These are phyloP conservation scores for Syncephalastrum contaminatum DNA, from an alignment of 371 early-diverging fungal species.

Conservation along the genomic window DNA sequence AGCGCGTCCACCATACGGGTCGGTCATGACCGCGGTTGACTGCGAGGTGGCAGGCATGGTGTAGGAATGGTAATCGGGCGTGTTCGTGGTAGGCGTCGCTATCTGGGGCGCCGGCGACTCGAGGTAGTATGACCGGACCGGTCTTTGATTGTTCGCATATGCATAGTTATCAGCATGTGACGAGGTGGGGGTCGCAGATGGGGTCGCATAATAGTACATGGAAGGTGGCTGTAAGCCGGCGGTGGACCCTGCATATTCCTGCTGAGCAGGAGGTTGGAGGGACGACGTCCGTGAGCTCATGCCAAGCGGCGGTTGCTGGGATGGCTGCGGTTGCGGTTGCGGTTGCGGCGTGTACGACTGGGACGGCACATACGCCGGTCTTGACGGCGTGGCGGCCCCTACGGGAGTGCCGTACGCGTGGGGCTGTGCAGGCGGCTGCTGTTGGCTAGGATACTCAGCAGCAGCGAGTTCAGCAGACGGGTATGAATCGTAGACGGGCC, in stretches of 20 bases:
- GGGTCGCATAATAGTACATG: constrained; percentile 21
- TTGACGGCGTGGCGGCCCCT: not conserved
- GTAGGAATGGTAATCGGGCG: constrained; percentile 17
- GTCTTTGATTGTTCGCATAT: constrained; percentile 9
- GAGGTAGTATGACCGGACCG: constrained; percentile 8
- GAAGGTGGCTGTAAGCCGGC: constrained; percentile 6
- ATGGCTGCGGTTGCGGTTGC: constrained; percentile 6
- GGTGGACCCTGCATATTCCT: constrained; percentile 9
- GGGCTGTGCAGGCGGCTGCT: not conserved
- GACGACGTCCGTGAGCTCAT: no score
- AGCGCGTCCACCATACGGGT: not conserved
- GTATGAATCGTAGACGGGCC: constrained; percentile 2
- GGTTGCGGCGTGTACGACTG: constrained; percentile 1
- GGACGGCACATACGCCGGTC: not conserved
- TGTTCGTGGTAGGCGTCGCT: constrained; percentile 12
- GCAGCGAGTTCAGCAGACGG: constrained; percentile 1
- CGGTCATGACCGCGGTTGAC: constrained; percentile 3
- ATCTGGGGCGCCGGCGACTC: constrained; percentile 16
- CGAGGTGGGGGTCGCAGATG: constrained; percentile 20
- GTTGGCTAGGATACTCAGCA: not conserved
- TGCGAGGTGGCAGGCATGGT: constrained; percentile 8
- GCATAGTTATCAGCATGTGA: constrained; percentile 13
- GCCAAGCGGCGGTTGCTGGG: constrained; percentile 1
- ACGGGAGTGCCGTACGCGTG: constrained; percentile 3
- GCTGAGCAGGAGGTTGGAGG: not conserved